Conservation (phyloP, 176 grass and related monocot genomes). For the Hordeum marinum region DNA sequence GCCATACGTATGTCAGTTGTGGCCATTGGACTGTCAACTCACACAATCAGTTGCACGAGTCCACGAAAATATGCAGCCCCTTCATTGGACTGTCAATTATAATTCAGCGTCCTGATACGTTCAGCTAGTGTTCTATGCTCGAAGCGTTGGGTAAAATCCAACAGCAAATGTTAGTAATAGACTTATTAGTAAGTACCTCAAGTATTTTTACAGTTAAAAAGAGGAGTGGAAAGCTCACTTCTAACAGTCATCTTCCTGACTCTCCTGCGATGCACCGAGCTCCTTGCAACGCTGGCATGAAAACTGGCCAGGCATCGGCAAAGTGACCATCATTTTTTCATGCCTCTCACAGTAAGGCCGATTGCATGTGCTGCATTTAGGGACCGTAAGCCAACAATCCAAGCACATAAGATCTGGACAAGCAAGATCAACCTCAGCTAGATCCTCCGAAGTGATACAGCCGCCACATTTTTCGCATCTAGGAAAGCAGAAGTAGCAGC, state of each 20-base stretch:
- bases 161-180: conserved; percentile 2
- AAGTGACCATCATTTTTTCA: conserved; percentile 28
- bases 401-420: conserved; percentile 76
- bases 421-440: conserved; percentile 31
- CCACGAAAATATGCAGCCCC: conserved; percentile 13
- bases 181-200: neutral
- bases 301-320: conserved; percentile 36
- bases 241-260: conserved; percentile 39
- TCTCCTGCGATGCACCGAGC: neutral
- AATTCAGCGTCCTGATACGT: neutral
- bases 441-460: conserved; percentile 60
- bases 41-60: neutral
- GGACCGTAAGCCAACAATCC: conserved; percentile 72
- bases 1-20: neutral
- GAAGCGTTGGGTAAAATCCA: neutral
- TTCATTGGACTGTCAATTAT: conserved; percentile 20
- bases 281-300: conserved; percentile 58
- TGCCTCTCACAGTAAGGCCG: conserved; percentile 68
- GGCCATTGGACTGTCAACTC: neutral
- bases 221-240: neutral
- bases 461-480: conserved; percentile 86
- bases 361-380: conserved; percentile 80
- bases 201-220: neutral
- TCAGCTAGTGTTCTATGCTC: neutral
- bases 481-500: conserved; percentile 77